Conservation (phyloP, 129 eudicot species). For the Helianthus tuberosus region DNA sequence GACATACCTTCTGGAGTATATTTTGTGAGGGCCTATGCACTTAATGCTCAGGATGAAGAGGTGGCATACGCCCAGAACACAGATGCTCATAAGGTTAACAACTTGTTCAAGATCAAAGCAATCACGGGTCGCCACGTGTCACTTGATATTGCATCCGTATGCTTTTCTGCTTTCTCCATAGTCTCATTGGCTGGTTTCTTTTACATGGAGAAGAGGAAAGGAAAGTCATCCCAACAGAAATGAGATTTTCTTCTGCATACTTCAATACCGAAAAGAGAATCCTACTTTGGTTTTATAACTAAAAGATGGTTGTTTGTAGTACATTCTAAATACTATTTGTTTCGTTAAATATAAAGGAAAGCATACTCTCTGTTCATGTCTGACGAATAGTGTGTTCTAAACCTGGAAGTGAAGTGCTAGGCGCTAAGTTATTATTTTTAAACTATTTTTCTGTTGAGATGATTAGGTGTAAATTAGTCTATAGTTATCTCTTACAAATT, state of each 20-base stretch:
- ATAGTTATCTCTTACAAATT: background rate
- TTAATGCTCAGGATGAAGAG: slow-evolving; percentile 24
- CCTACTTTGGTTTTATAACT: slow-evolving; percentile 4
- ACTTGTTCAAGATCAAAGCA: slow-evolving; percentile 50
- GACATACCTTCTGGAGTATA: slow-evolving; percentile 60
- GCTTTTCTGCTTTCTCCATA: slow-evolving; percentile 66
- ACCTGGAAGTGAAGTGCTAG: slow-evolving; percentile 4
- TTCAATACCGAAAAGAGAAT: slow-evolving; percentile 3
- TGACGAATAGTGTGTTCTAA: background rate
- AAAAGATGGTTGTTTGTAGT: slow-evolving; percentile 15
- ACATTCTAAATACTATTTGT: slow-evolving; percentile 1
- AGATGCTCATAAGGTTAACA: slow-evolving; percentile 34
- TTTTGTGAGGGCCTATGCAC: slow-evolving; percentile 59
- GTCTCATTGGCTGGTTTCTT: slow-evolving; percentile 63
- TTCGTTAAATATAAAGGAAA: background rate
- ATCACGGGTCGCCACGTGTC: slow-evolving; percentile 59
- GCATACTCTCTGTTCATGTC: background rate
- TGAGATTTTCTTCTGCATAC: slow-evolving; percentile 21
- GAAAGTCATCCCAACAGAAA: slow-evolving; percentile 41
- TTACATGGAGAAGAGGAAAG: slow-evolving; percentile 64
- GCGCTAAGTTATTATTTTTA: background rate
- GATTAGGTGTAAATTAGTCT: background rate
- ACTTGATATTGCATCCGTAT: slow-evolving; percentile 59
- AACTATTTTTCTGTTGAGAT: background rate
- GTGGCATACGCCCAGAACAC: slow-evolving; percentile 68